A percentile compares a stretch with the other conserved stretches of the same genome.
Conservation (phyloP, 192 early-diverging fungal genomes). For the Pilaira anomala region DNA sequence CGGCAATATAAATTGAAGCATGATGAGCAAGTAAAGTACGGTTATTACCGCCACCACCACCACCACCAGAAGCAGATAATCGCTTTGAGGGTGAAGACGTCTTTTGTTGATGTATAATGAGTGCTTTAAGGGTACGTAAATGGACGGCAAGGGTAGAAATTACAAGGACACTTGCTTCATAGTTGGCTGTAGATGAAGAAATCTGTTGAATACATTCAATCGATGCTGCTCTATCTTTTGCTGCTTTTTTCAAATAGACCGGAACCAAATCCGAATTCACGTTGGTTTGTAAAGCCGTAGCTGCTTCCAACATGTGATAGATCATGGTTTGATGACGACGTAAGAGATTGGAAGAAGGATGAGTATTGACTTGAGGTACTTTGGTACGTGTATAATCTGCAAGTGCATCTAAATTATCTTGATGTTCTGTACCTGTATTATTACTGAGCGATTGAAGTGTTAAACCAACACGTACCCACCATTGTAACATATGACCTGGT, state of each 20-base stretch:
- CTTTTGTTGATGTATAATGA: constrained; percentile 8
- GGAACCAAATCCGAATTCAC: not conserved
- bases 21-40: not conserved
- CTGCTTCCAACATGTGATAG: constrained; percentile 9
- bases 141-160: constrained; percentile 11
- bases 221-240: constrained; percentile 5
- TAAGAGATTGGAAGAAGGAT: constrained; percentile 9
- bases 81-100: not conserved
- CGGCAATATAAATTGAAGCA: constrained; percentile 7
- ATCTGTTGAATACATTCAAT: constrained; percentile 17
- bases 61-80: not conserved
- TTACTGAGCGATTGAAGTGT: constrained; percentile 5
- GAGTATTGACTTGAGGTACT: not conserved
- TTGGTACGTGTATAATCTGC: constrained; percentile 11
- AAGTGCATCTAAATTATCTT: not conserved
- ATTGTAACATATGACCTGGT: constrained; percentile 13
- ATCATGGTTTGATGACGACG: constrained; percentile 15
- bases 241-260: not conserved
- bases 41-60: not conserved
- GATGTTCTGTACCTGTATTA: not conserved
- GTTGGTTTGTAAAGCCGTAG: constrained; percentile 8
- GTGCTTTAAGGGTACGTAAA: constrained; percentile 4
- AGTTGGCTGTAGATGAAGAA: not conserved
- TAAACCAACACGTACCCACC: constrained; percentile 15
- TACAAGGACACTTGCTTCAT: constrained; percentile 11